These are phyloP conservation scores for Piromyces sp. DNA, from an alignment of 192 early-diverging fungal genomes.

Conservation along the genomic window DNA sequence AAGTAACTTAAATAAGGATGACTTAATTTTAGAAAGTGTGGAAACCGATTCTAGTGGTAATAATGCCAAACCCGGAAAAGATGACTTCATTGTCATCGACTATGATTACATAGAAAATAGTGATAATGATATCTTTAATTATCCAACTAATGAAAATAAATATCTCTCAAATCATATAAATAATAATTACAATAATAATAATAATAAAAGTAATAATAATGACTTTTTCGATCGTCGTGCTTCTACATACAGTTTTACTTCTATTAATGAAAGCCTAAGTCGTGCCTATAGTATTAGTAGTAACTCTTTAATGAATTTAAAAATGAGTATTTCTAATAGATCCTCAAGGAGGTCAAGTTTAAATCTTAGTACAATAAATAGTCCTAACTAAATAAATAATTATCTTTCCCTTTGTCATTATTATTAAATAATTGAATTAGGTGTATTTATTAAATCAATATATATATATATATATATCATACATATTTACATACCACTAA, in stretches of 20 bases:
- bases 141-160: background rate
- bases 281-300: background rate
- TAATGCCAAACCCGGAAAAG: background rate
- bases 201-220: background rate
- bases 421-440: too few species aligned
- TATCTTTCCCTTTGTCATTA: too few species aligned
- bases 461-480: too few species aligned
- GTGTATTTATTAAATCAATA: too few species aligned
- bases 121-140: background rate
- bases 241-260: background rate
- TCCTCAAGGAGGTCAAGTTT: background rate
- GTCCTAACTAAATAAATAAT: background rate
- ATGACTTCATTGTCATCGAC: background rate
- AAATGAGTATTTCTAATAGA: background rate
- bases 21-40: background rate
- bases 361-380: background rate
- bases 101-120: background rate
- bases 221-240: background rate
- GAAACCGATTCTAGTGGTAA: background rate
- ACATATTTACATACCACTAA: too few species aligned
- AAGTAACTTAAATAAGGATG: background rate
- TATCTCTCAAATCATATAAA: too few species aligned
- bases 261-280: background rate
- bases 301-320: background rate
- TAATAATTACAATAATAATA: background rate